Conservation (phyloP, 257 asterid species). For the Jacaranda mimosifolia region DNA sequence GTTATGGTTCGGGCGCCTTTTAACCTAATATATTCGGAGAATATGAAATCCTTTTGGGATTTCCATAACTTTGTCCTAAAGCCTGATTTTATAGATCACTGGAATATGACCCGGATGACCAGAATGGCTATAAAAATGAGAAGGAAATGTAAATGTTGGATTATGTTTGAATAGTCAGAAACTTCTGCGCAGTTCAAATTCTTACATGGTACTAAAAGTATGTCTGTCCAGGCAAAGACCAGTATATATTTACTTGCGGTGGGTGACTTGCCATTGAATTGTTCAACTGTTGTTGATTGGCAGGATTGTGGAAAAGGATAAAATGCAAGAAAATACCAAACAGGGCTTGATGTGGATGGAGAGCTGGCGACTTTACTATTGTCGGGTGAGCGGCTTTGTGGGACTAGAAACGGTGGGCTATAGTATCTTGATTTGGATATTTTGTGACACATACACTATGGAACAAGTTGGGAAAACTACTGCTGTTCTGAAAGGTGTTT, state of each 20-base stretch:
- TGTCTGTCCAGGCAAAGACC: background rate
- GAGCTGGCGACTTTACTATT: background rate
- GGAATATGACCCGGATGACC: background rate
- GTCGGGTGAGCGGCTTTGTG: background rate
- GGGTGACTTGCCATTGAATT: background rate
- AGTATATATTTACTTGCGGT: background rate
- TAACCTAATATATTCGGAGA: background rate
- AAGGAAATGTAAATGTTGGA: background rate
- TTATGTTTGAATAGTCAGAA: background rate
- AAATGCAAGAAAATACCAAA: background rate
- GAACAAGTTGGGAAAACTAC: background rate
- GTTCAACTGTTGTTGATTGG: background rate
- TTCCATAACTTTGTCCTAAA: background rate
- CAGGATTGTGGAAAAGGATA: background rate
- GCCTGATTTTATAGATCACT: slow-evolving; percentile 8
- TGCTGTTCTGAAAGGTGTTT: no score
- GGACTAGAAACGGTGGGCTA: slow-evolving; percentile 15
- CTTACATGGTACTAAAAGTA: background rate
- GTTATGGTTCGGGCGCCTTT: slow-evolving; percentile 29
- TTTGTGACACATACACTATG: background rate
- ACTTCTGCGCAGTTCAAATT: background rate
- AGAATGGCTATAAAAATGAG: background rate
- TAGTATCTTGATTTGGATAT: background rate
- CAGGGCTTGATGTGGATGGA: background rate
- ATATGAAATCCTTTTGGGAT: slow-evolving; percentile 1